Evolutionary conservation across 495 filamentous ascomycete genomes (phyloP), one percentile per base, ranked within the genome.

Genomic region (Penicillium roqueforti): DNA sequence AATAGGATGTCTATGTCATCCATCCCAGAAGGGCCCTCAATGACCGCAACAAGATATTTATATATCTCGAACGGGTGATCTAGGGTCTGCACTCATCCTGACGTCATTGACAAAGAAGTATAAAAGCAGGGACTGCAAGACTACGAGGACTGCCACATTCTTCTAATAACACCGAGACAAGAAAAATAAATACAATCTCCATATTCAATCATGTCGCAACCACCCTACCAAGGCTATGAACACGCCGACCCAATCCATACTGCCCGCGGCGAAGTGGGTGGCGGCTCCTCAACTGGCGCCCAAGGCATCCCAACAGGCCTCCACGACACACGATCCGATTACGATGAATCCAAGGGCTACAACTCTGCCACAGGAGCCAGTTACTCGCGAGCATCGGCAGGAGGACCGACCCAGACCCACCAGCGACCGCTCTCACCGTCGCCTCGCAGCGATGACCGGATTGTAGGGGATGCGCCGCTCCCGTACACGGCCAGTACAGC

Each of bases 231-330:
- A 10, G 10, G 16, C 7, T 40, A 47, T 32, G 47, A 51, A 23
- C 46, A 19, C 6, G 25, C 25, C 42, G n/a, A 45, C 19, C 14
- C 32, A 16, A 55, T 36, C 32, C 36, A 50, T 9, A 37, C 41
- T 6, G 25, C 47, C 32, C 18, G 45, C 18, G 28, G 9, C 32
- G 46, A 46, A 34, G 41, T 56, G 5, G 54, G 55, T 7, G 51
- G 56, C 0, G 69, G 60, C 9, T 68, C 69, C 1, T 72, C 69
- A 14, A 70, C 68, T 9, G 69, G 69, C 0, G 57, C 67, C 3
- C 59, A 66, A 3, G 68, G 66, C 7, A 37, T 53, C 8, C 66
- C 68, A 3, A 51, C 60, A 0, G 50, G 48, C 9, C 16, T 52
- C 1, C 37, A 41, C 9, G 67, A 68, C 40, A 20, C 52, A 4